These are phyloP conservation scores for Rhizopogon vulgaris DNA, from an alignment of 768 basidiomycete species.

Conservation along the genomic window DNA sequence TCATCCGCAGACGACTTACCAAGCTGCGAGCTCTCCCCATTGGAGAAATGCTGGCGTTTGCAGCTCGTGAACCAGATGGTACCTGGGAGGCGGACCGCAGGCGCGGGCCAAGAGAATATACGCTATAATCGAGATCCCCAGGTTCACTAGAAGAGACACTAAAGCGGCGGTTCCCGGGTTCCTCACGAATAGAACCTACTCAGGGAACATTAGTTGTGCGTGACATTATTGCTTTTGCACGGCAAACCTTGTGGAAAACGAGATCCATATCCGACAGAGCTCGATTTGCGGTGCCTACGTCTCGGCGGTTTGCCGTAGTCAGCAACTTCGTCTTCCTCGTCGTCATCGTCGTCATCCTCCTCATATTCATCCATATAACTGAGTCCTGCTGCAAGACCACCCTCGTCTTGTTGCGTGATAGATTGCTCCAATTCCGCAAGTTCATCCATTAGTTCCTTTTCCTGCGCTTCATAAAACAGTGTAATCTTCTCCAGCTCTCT, in stretches of 20 bases:
- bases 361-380: constrained; percentile 43
- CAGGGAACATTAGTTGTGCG: not conserved
- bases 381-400: constrained; percentile 42
- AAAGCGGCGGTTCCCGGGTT: constrained; percentile 13
- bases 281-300: constrained; percentile 32
- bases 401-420: constrained; percentile 53
- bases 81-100: constrained; percentile 2
- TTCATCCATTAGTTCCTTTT: constrained; percentile 63
- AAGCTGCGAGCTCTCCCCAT: constrained; percentile 29
- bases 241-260: constrained; percentile 20
- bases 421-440: constrained; percentile 52
- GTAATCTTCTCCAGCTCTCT: constrained; percentile 77
- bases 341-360: constrained; percentile 47
- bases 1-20: constrained; percentile 46
- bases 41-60: constrained; percentile 27
- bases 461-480: constrained; percentile 73
- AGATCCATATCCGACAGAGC: constrained; percentile 17
- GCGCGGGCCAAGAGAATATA: constrained; percentile 17
- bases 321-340: constrained; percentile 48
- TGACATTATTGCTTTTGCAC: not conserved
- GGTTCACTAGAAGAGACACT: constrained; percentile 50
- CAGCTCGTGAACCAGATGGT: constrained; percentile 16
- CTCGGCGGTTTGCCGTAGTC: constrained; percentile 22
- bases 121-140: constrained; percentile 35
- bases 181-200: constrained; percentile 7